Evolutionary conservation across 2,329 filamentous ascomycete genomes (phyloP), one percentile per base, ranked within the genome.

Genomic region (Chrysoporthe puriensis): DNA sequence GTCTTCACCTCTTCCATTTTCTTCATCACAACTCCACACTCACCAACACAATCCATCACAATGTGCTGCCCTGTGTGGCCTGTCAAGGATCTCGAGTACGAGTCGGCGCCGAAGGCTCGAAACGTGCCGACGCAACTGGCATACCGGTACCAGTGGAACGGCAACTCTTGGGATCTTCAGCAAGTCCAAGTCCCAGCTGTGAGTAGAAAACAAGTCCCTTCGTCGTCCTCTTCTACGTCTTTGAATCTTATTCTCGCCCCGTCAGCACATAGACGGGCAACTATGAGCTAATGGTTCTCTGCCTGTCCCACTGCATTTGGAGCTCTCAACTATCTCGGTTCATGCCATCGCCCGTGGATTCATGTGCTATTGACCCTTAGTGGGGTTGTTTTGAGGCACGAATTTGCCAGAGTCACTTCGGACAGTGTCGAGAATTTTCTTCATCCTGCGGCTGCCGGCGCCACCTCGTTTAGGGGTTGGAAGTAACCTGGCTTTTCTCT

Each of bases 51-150:
- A 46, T 5, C 36, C 34, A 43, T 18, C 72, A 76, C 61, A 7
- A 87, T 87, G 85, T 88, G 85, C 72, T 77, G n/a, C 80, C 82
- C 5, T 85, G 83, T 73, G 86, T 85, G 75, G 80, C 84, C 0
- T 82, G 16, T 81, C 59, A 75, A 77, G 74, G 83, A 84, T 74
- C 69, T 84, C 75, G 79, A 83, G 74, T 74, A 81, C 69, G 83
- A 86, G 69, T 80, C 82, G 43, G 79, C 66, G 3, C 54, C 68
- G 9, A 68, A 83, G 68, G 78, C 80, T 67, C 74, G 63, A 57
- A 65, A 64, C 18, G 78, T 5, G 63, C 64, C 16, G 50, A 63
- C 43, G 32, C 54, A 59, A 44, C 21, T 18, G 34, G 68, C 66
- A 66, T 78, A 74, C 69, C 82, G 83, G 63, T 81, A 79, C 14